Evolutionary conservation across 148 eudicot genomes (phyloP), one percentile per base, ranked within the genome.

Genomic region (Heliamphora exappendiculata): DNA sequence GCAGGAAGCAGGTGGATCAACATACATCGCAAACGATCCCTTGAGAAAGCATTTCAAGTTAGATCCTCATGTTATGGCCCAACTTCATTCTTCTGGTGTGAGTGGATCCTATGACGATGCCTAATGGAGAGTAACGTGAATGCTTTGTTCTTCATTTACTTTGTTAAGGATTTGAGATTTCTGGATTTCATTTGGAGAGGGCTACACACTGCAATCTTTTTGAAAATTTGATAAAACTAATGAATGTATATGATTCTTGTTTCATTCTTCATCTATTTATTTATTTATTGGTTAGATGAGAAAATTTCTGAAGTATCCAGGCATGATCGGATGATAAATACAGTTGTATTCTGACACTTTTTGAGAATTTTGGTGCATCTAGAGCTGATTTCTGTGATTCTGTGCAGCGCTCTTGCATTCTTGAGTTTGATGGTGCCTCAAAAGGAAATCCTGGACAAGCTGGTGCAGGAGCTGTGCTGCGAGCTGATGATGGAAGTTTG

Each of bases 381-480:
- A 31, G 47, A 41, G 62, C 39, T 71, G 9, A 44, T 77, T 55
- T 69, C 72, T 75, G 67, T 75, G 12, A 74, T 85, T 54, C 76
- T 54, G 7, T 72, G 79, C 85, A 92, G 90, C 79, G 75, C 41
- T 83, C 88, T n/a, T 94, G 98, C 82, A 84, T 85, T 73, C 73
- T 92, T 70, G 96, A 90, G 80, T 94, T 94, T 84, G 98, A 94
- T 85, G 98, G 97, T 79, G 97, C 98, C 63, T 92, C 97, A 72
- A 94, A 92, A 84, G 98, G 97, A 74, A 92, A 94, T 86, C 98
- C 97, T 63, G 97, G 98, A 75, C 89, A 66, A 92, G 89, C 98
- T 78, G 98, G 98, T 78, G 97, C 96, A 65, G 98, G 98, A 78
- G 98, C 83, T 74, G 88, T 94, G 73, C 81, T 94, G 72, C 85